Percentiles rank a stretch among this genome's conserved stretches.
Evolutionary conservation across 2,329 filamentous ascomycete species (phyloP).

Genomic region (Grosmannia serpens): DNA sequence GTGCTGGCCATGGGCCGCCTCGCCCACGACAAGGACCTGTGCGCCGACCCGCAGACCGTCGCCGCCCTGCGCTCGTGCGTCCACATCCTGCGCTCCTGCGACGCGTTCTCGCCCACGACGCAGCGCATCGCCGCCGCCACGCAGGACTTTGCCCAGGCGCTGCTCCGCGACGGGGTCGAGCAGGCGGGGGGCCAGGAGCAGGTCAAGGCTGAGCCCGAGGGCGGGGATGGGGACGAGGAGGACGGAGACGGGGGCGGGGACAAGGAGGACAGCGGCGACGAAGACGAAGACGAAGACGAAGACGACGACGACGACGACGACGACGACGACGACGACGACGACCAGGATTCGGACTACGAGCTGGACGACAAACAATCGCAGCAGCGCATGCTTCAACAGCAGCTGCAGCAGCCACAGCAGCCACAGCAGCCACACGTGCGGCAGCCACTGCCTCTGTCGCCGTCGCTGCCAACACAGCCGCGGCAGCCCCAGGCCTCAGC

Average conservation of each 20-base stretch:
- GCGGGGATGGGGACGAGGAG: not conserved
- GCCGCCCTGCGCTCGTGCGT: conserved; percentile 7
- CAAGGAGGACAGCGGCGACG: not conserved
- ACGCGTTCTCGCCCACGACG: conserved; percentile 11
- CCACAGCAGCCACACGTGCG: not conserved
- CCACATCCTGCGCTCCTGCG: conserved; percentile 8
- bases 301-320: no score
- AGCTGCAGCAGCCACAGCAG: not conserved
- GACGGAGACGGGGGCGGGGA: not conserved
- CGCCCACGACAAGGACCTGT: conserved; percentile 3
- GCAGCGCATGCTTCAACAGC: not conserved
- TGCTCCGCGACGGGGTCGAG: conserved; percentile 1
- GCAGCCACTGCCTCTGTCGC: not conserved
- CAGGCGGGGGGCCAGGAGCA: not conserved
- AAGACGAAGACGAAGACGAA: not conserved
- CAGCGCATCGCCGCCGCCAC: conserved; percentile 11
- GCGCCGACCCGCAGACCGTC: conserved; percentile 4
- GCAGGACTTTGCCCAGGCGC: conserved; percentile 8
- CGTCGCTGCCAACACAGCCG: no score
- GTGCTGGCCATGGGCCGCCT: conserved; percentile 11
- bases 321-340: not conserved
- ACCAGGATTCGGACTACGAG: not conserved
- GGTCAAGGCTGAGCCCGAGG: not conserved
- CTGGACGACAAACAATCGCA: not conserved
- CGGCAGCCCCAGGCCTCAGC: not conserved